A percentile compares a stretch with the other conserved stretches of the same genome.
phyloP scores from a whole-genome alignment of 2,329 filamentous ascomycete species.

The Zopfia rhizophila region DNA sequence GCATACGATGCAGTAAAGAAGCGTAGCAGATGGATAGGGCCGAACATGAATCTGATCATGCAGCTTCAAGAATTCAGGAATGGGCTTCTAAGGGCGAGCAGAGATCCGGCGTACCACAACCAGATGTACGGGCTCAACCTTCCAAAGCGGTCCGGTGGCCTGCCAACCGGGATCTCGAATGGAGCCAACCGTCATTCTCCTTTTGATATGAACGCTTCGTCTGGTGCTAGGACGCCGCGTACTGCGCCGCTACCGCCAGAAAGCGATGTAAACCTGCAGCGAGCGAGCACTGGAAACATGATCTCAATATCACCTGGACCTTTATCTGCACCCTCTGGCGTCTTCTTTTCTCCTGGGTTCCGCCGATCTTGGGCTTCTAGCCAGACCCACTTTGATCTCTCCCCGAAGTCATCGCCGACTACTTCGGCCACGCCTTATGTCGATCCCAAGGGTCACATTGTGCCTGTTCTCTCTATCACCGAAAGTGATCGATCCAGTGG shows the following conservation, averaged over 20 bases:
- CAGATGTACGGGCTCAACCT: conserved; percentile 38
- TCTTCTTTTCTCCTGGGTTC: conserved; percentile 47
- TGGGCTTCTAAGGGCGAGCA: conserved; percentile 55
- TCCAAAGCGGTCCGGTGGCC: conserved; percentile 42
- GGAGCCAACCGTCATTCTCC: conserved; percentile 43
- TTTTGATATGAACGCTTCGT: conserved; percentile 41
- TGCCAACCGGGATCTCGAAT: conserved; percentile 36
- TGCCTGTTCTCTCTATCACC: conserved; percentile 49
- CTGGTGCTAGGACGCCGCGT: conserved; percentile 48
- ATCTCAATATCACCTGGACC: conserved; percentile 55
- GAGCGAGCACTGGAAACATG: conserved; percentile 56
- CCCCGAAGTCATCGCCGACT: conserved; percentile 39
- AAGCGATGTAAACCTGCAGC: conserved; percentile 60
- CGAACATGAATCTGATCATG: conserved; percentile 93
- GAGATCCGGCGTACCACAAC: conserved; percentile 42
- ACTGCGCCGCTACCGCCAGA: conserved; percentile 53
- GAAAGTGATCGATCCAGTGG: conserved; percentile 30
- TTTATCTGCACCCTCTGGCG: conserved; percentile 50
- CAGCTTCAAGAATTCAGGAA: conserved; percentile 81
- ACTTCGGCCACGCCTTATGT: conserved; percentile 43
- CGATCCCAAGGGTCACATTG: conserved; percentile 49
- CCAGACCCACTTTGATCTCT: conserved; percentile 46
- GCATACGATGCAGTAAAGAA: conserved; percentile 83
- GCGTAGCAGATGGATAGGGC: conserved; percentile 87
- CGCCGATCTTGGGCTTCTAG: conserved; percentile 54